Evolutionary conservation across 2,329 filamentous ascomycete genomes (phyloP).

Genomic region (Bisporella sp.): DNA sequence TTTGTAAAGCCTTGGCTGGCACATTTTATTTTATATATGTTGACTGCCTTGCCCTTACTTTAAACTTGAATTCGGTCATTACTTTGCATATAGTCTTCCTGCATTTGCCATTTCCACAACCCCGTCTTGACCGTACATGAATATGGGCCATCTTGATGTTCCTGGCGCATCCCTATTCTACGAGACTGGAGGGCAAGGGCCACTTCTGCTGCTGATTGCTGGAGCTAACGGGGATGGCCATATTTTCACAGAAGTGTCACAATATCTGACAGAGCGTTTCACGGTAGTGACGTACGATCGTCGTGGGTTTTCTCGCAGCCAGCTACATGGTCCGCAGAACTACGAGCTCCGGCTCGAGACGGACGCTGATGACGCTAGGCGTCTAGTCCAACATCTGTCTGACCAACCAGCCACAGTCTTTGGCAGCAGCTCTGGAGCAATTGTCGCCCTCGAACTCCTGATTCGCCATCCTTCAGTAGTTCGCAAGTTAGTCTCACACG

Average conservation of each 20-base stretch:
- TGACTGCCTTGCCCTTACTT: too few species aligned
- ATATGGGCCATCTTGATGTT: slow-evolving; percentile 9
- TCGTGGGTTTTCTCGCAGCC: slow-evolving; percentile 18
- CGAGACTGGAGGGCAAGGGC: slow-evolving; percentile 22
- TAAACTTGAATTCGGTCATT: too few species aligned
- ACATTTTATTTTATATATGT: too few species aligned
- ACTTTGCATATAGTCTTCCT: too few species aligned
- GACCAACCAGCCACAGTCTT: slow-evolving; percentile 7
- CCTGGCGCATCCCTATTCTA: slow-evolving; percentile 24
- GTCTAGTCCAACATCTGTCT: slow-evolving; percentile 11
- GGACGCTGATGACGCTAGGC: slow-evolving; percentile 26
- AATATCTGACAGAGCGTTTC: slow-evolving; percentile 18
- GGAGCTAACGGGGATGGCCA: slow-evolving; percentile 24
- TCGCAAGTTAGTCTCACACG: slow-evolving; percentile 1
- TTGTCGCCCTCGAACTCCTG: slow-evolving; percentile 8
- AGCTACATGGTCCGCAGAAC: slow-evolving; percentile 16
- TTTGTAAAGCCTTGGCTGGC: too few species aligned
- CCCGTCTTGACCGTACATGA: neutral
- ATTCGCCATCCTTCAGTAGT: slow-evolving; percentile 4
- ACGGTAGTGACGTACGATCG: slow-evolving; percentile 26
- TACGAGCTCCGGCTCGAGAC: slow-evolving; percentile 21
- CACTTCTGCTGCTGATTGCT: slow-evolving; percentile 25
- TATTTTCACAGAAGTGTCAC: slow-evolving; percentile 19
- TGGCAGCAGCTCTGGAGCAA: slow-evolving; percentile 11
- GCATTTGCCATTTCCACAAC: neutral